phyloP scores from a whole-genome alignment of 2,329 filamentous ascomycete species.

The Ceratocystis ficicola region DNA sequence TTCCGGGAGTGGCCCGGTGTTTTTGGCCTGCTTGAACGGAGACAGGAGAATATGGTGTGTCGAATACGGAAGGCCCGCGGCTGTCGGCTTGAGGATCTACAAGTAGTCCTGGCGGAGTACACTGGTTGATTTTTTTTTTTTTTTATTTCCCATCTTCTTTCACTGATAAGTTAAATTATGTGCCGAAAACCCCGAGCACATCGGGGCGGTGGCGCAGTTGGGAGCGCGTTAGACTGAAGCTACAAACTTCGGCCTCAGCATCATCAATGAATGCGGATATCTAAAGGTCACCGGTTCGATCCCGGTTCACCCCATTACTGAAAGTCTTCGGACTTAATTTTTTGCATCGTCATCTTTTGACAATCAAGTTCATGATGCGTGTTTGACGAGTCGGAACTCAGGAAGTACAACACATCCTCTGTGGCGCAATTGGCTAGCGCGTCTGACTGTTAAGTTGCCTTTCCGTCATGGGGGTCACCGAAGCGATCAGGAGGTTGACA shows the following conservation, averaged over 20 bases:
- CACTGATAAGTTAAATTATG: accelerated
- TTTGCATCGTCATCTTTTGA: neutral
- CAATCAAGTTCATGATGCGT: neutral
- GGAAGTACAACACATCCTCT: constrained; percentile 9
- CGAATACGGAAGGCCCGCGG: no score
- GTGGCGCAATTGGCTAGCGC: constrained; percentile 47
- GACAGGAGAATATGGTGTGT: no score
- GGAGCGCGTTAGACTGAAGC: constrained; percentile 18
- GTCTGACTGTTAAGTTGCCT: constrained; percentile 42
- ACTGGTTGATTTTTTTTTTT: neutral
- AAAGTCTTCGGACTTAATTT: no score
- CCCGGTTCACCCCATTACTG: constrained; percentile 18
- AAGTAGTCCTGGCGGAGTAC: no score
- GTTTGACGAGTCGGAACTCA: neutral
- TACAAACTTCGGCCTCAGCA: constrained; percentile 8
- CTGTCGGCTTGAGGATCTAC: no score
- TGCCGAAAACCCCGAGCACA: accelerated
- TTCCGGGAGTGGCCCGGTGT: no score
- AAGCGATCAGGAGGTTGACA: constrained; percentile 5
- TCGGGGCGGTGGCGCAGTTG: constrained; percentile 16
- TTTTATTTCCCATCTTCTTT: neutral
- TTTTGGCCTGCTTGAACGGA: no score
- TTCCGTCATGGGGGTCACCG: neutral
- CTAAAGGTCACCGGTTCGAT: constrained; percentile 18
- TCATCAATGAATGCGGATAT: neutral